Evolutionary conservation across 139 green algal species (phyloP).

Genomic region (Chlamydomonas sp.): DNA sequence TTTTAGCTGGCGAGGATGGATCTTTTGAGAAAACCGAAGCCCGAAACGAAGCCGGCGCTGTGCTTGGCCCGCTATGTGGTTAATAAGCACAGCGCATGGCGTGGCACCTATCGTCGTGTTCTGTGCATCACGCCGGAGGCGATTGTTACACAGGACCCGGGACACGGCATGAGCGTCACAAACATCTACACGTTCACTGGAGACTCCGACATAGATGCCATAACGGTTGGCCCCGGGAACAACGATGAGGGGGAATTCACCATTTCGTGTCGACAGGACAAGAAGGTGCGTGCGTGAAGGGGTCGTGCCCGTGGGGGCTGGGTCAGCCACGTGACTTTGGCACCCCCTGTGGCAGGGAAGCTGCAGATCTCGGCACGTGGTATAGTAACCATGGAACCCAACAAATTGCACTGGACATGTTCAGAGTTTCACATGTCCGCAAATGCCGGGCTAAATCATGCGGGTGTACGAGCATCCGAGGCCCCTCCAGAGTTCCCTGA

Average conservation of each 20-base stretch:
- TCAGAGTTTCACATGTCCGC: too few relatives aligned
- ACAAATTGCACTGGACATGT: too few relatives aligned
- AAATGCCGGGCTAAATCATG: too few relatives aligned
- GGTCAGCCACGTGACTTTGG: too few relatives aligned
- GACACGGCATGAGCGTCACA: constrained; percentile 74
- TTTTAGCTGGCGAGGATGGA: background rate
- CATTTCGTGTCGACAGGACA: constrained; percentile 72
- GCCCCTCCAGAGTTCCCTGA: too few relatives aligned
- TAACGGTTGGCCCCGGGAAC: constrained; percentile 51
- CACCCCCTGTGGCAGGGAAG: too few relatives aligned
- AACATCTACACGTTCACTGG: constrained; percentile 80
- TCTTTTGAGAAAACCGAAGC: background rate
- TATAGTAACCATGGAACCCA: too few relatives aligned
- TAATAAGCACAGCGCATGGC: constrained; percentile 83
- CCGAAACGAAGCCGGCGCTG: constrained; percentile 46
- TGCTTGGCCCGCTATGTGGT: constrained; percentile 74
- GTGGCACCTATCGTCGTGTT: constrained; percentile 81
- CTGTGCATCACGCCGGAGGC: constrained; percentile 75
- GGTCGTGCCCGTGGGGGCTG: too few relatives aligned
- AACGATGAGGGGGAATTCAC: constrained; percentile 73
- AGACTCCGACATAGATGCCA: constrained; percentile 54
- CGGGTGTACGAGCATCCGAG: too few relatives aligned
- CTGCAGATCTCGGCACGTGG: too few relatives aligned
- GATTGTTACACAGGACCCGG: constrained; percentile 85
- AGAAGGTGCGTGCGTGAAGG: constrained; percentile 58